Conservation (phyloP, 257 asterid genomes). For the Euphrasia confusa region DNA sequence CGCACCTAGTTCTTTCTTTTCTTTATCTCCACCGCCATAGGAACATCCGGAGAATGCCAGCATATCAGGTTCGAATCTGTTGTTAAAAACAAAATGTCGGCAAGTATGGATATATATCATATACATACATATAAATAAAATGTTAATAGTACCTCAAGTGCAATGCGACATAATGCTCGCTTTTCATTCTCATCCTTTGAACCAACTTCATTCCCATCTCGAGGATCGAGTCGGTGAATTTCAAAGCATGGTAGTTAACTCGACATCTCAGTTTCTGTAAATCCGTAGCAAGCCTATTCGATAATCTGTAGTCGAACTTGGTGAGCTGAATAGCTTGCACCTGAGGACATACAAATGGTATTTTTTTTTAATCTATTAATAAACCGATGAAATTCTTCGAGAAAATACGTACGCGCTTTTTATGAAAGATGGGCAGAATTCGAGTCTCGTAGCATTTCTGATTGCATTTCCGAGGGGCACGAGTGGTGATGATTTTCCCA, state of each 20-base stretch:
- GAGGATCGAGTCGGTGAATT: slow-evolving; percentile 55
- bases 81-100: slow-evolving; percentile 6
- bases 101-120: not conserved
- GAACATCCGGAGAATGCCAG: slow-evolving; percentile 80
- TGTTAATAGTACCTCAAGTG: slow-evolving; percentile 51
- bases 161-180: slow-evolving; percentile 55
- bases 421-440: slow-evolving; percentile 48
- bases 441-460: slow-evolving; percentile 54
- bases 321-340: slow-evolving; percentile 70
- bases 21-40: slow-evolving; percentile 68
- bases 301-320: slow-evolving; percentile 70
- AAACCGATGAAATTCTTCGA: too few species aligned
- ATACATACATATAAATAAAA: too few species aligned
- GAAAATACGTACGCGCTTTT: slow-evolving; percentile 45
- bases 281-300: slow-evolving; percentile 45
- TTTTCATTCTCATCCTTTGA: slow-evolving; percentile 54
- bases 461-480: slow-evolving; percentile 70
- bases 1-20: slow-evolving; percentile 41
- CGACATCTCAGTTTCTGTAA: slow-evolving; percentile 76
- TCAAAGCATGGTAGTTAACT: slow-evolving; percentile 71
- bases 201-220: slow-evolving; percentile 59
- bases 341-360: slow-evolving; percentile 24
- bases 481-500: slow-evolving; percentile 42
- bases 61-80: slow-evolving; percentile 84
- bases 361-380: too few species aligned